Evolutionary conservation across 371 early-diverging fungal genomes (phyloP).

Genomic region (Mycotypha africana): DNA sequence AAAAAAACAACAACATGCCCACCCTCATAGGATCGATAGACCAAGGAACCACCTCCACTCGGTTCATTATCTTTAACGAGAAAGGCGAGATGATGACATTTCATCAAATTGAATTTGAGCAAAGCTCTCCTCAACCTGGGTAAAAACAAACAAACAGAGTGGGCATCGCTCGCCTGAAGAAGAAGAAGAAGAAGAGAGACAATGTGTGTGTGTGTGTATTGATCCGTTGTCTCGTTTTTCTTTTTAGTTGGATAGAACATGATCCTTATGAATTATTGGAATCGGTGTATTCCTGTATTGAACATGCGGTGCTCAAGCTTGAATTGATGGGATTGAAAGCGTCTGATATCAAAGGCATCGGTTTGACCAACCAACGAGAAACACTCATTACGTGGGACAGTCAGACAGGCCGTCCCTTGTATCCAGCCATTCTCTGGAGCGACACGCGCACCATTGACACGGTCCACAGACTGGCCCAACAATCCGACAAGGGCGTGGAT

Average conservation of each 20-base stretch:
- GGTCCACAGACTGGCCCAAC: slow-evolving; percentile 57
- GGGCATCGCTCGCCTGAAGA: too few species aligned
- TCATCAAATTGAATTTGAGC: slow-evolving; percentile 79
- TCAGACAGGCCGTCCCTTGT: slow-evolving; percentile 74
- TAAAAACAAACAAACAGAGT: slow-evolving; percentile 16
- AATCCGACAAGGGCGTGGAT: slow-evolving; percentile 25
- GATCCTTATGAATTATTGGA: slow-evolving; percentile 75
- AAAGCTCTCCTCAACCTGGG: slow-evolving; percentile 75
- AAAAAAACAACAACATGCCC: slow-evolving; percentile 8
- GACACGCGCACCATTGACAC: slow-evolving; percentile 81
- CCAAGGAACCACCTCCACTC: slow-evolving; percentile 89
- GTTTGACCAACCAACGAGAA: slow-evolving; percentile 96
- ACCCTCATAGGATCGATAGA: slow-evolving; percentile 82
- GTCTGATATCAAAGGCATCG: slow-evolving; percentile 68
- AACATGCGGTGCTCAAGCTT: slow-evolving; percentile 62
- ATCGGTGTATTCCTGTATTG: slow-evolving; percentile 69
- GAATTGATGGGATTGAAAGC: slow-evolving; percentile 52
- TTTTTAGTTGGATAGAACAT: slow-evolving; percentile 83
- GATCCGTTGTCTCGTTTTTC: too few species aligned
- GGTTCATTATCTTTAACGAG: slow-evolving; percentile 86
- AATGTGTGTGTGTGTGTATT: too few species aligned
- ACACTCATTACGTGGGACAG: slow-evolving; percentile 88
- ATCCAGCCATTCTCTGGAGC: slow-evolving; percentile 93
- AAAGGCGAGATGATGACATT: slow-evolving; percentile 64
- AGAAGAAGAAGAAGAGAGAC: too few species aligned